phyloP scores from a whole-genome alignment of 2,329 filamentous ascomycete species.

The Ophiostoma montium region DNA sequence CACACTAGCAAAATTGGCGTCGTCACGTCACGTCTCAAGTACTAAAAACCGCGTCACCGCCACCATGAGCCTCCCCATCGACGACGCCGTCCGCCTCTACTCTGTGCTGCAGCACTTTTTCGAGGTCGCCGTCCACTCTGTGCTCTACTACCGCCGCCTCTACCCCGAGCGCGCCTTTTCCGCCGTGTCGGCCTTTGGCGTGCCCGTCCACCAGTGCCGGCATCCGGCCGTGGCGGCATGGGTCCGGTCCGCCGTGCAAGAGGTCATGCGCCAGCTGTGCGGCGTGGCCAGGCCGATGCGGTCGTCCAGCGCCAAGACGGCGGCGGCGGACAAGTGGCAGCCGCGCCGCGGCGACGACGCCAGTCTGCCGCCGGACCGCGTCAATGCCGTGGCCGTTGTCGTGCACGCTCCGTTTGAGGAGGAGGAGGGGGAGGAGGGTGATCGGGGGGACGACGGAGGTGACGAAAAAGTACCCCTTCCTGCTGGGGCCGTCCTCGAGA shows the following conservation, averaged over 20 bases:
- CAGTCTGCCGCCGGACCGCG: background rate
- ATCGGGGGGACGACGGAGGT: background rate
- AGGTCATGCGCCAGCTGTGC: slow-evolving; percentile 56
- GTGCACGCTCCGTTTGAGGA: slow-evolving; percentile 11
- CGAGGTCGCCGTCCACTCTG: slow-evolving; percentile 68
- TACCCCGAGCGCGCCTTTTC: slow-evolving; percentile 71
- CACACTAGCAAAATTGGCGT: background rate
- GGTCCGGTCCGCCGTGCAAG: slow-evolving; percentile 66
- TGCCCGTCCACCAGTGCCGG: slow-evolving; percentile 70
- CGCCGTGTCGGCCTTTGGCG: slow-evolving; percentile 66
- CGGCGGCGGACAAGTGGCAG: background rate
- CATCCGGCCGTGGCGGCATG: slow-evolving; percentile 77
- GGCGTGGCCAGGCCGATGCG: slow-evolving; percentile 17
- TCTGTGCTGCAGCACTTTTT: slow-evolving; percentile 66
- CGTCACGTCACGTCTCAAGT: too few relatives aligned
- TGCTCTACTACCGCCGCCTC: slow-evolving; percentile 68
- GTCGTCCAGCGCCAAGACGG: background rate
- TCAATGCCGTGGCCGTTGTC: slow-evolving; percentile 9
- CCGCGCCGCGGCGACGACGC: background rate
- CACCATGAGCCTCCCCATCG: slow-evolving; percentile 1
- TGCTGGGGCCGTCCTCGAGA: slow-evolving; percentile 34
- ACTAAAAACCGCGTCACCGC: too few relatives aligned
- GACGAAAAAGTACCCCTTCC: slow-evolving; percentile 10
- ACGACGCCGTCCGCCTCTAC: slow-evolving; percentile 41
- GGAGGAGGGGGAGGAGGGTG: background rate